Conservation (phyloP, 805 yeast species). For the Ogataea pignaliae region DNA sequence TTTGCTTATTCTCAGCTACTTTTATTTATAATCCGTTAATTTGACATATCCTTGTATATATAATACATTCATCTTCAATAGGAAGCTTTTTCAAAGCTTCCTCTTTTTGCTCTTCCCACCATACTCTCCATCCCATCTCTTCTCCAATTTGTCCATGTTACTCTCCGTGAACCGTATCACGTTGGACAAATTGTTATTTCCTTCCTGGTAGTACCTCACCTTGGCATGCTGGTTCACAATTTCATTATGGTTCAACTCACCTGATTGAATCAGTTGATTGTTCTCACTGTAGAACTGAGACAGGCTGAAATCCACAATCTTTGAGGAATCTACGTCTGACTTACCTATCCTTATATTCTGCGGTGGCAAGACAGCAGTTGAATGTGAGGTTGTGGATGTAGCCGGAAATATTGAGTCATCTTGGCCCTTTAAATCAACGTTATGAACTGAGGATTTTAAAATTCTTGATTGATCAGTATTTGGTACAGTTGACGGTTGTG, state of each 20-base stretch:
- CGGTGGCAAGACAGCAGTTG: neutral
- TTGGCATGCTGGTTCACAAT: conserved; percentile 15
- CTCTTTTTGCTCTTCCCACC: too few relatives aligned
- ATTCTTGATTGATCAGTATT: too few relatives aligned
- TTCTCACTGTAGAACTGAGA: conserved; percentile 35
- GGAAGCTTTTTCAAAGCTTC: too few relatives aligned
- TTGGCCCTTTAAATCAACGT: too few relatives aligned
- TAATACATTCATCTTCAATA: too few relatives aligned
- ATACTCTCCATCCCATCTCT: conserved; percentile 10
- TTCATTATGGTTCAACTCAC: conserved; percentile 27
- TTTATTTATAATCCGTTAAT: too few relatives aligned
- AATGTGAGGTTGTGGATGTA: conserved; percentile 2
- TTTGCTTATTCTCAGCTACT: neutral
- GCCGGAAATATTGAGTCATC: too few relatives aligned
- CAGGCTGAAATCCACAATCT: conserved; percentile 33
- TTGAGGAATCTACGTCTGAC: conserved; percentile 12
- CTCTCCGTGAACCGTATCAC: conserved; percentile 28
- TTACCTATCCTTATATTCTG: conserved; percentile 3
- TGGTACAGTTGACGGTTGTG: too few relatives aligned
- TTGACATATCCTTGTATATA: too few relatives aligned
- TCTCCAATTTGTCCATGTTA: conserved; percentile 22
- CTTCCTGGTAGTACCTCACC: conserved; percentile 24
- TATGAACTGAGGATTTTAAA: too few relatives aligned
- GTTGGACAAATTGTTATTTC: conserved; percentile 30
- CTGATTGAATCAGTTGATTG: conserved; percentile 26